Evolutionary conservation across 176 grass and related monocot species (phyloP).

Genomic region (Typha latifolia): DNA sequence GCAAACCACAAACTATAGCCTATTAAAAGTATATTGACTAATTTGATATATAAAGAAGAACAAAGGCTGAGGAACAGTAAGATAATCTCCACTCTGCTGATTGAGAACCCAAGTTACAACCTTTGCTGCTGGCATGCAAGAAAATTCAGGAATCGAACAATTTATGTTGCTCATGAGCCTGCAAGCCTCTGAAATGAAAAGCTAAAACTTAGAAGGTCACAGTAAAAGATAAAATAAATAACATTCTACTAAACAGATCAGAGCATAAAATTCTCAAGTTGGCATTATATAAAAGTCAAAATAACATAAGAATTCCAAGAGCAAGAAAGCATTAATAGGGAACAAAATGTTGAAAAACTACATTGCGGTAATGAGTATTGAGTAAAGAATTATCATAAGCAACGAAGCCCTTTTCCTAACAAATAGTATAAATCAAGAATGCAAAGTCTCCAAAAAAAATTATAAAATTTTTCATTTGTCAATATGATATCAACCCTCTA

Average conservation of each 20-base stretch:
- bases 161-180: slow-evolving; percentile 60
- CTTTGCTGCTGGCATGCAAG: slow-evolving; percentile 82
- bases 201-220: slow-evolving; percentile 17
- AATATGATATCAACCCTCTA: too few relatives aligned
- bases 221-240: not conserved
- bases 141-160: slow-evolving; percentile 87
- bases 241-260: not conserved
- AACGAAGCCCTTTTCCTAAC: too few relatives aligned
- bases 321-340: not conserved
- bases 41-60: not conserved
- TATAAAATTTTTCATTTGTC: too few relatives aligned
- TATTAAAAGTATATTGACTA: not conserved
- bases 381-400: too few relatives aligned
- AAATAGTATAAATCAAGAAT: too few relatives aligned
- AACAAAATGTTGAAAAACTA: not conserved
- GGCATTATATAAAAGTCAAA: not conserved
- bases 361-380: not conserved
- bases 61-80: not conserved
- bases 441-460: too few relatives aligned
- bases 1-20: too few relatives aligned
- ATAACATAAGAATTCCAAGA: not conserved
- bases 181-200: slow-evolving; percentile 64
- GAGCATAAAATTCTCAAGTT: not conserved
- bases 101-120: slow-evolving; percentile 32
- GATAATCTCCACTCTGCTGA: slow-evolving; percentile 18